Conservation (phyloP, 495 filamentous ascomycete species). For the Penicillium turbatum region DNA sequence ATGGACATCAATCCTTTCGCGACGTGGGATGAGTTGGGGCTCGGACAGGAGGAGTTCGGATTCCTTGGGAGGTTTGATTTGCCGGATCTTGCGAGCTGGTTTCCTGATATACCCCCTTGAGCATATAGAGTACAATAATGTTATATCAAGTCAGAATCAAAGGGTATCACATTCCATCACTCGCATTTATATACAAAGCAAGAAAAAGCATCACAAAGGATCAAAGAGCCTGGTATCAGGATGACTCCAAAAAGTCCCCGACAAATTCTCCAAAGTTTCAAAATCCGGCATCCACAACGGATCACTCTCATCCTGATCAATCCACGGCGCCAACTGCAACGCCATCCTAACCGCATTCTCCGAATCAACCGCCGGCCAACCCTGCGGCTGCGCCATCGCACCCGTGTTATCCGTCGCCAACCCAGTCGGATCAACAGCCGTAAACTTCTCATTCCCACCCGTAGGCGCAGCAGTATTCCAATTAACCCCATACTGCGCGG, state of each 20-base stretch:
- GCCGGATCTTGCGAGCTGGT: slow-evolving; percentile 38
- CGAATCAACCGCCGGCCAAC: slow-evolving; percentile 9
- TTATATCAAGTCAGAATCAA: background rate
- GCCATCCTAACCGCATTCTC: slow-evolving; percentile 44
- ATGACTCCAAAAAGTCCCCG: slow-evolving; percentile 34
- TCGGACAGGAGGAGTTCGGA: slow-evolving; percentile 27
- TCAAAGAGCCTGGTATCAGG: slow-evolving; percentile 35
- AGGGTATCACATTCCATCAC: background rate
- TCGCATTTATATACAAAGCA: background rate
- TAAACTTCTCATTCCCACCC: slow-evolving; percentile 15
- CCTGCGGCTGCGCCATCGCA: slow-evolving; percentile 11
- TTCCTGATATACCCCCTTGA: slow-evolving; percentile 26
- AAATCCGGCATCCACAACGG: slow-evolving; percentile 48
- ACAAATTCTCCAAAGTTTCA: slow-evolving; percentile 40
- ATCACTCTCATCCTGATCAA: slow-evolving; percentile 39
- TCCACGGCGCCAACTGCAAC: slow-evolving; percentile 45
- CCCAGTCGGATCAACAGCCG: slow-evolving; percentile 11
- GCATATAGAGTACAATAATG: background rate
- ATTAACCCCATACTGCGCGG: slow-evolving; percentile 29
- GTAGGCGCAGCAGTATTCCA: slow-evolving; percentile 14
- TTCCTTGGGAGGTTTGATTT: slow-evolving; percentile 31
- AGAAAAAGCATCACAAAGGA: slow-evolving; percentile 23
- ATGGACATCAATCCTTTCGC: slow-evolving; percentile 16
- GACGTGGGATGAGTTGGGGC: slow-evolving; percentile 23
- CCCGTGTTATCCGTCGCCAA: slow-evolving; percentile 11